Evolutionary conservation across 306 rosid species (phyloP).

Genomic region (Carpinus viminea): DNA sequence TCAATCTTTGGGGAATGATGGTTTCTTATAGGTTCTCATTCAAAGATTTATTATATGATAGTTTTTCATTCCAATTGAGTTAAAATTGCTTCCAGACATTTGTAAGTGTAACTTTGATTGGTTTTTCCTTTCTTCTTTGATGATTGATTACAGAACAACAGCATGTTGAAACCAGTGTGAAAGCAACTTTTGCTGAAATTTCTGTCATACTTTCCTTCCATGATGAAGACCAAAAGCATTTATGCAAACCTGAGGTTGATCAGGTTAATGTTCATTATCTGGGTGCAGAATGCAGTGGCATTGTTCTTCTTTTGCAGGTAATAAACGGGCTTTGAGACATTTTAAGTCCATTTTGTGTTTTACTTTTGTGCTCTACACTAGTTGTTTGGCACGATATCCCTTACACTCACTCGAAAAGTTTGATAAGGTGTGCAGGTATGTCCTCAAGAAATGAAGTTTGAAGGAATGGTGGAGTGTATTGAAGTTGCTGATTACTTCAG

Average conservation of each 20-base stretch:
- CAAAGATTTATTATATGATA: not conserved
- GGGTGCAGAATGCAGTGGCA: conserved; percentile 64
- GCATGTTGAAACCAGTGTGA: conserved; percentile 84
- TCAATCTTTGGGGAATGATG: not conserved
- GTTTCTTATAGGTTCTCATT: not conserved
- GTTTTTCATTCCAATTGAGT: not conserved
- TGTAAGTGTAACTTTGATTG: conserved; percentile 25
- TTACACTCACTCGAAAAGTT: conserved; percentile 37
- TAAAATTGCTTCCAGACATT: conserved; percentile 11
- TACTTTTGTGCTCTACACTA: conserved; percentile 22
- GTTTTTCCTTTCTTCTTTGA: not conserved
- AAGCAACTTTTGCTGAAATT: conserved; percentile 78
- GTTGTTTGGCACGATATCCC: conserved; percentile 26
- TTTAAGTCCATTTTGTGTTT: conserved; percentile 4
- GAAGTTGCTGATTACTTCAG: conserved; percentile 60
- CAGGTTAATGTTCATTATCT: conserved; percentile 46
- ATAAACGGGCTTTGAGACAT: conserved; percentile 27
- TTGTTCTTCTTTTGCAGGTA: conserved; percentile 68
- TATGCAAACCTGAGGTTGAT: conserved; percentile 33
- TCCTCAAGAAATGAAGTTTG: conserved; percentile 55
- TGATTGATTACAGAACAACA: conserved; percentile 62
- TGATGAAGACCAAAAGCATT: conserved; percentile 48
- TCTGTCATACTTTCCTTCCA: conserved; percentile 65
- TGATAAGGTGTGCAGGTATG: conserved; percentile 58
- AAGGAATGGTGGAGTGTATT: conserved; percentile 58